Percentiles rank a stretch among this genome's conserved stretches.
phyloP scores from a whole-genome alignment of 2,329 filamentous ascomycete species.

The Penicillium sp. region DNA sequence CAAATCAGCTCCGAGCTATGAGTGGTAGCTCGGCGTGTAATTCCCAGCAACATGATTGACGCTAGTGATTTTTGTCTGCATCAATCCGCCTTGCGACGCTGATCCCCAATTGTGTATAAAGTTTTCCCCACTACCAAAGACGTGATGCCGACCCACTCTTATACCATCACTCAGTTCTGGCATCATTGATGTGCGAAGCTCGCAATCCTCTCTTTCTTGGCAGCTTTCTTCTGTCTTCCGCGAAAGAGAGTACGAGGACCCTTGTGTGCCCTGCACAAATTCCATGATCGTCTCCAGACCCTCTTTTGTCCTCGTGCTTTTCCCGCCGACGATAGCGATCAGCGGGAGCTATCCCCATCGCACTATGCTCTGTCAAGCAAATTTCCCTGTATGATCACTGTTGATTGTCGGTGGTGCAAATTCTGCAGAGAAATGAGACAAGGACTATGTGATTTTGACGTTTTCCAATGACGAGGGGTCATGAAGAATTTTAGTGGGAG shows the following conservation, averaged over 20 bases:
- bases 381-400: conserved; percentile 6
- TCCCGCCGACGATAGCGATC: conserved; percentile 2
- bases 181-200: conserved; percentile 17
- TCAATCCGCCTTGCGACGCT: neutral
- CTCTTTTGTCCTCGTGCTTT: neutral
- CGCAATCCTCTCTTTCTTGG: conserved; percentile 8
- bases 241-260: conserved; percentile 1
- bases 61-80: no score
- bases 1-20: no score
- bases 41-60: no score
- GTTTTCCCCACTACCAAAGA: conserved; percentile 5
- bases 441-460: conserved; percentile 1
- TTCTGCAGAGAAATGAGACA: conserved; percentile 21
- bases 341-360: neutral
- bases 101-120: neutral
- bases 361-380: conserved; percentile 5
- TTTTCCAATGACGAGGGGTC: neutral
- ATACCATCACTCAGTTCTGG: conserved; percentile 10
- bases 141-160: conserved; percentile 21
- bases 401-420: conserved; percentile 14
- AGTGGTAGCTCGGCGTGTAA: no score
- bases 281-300: conserved; percentile 6
- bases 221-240: neutral
- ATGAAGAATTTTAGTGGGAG: neutral
- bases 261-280: neutral